Evolutionary conservation across 495 filamentous ascomycete genomes (phyloP).

Genomic region (Penicillium longicatenatum): DNA sequence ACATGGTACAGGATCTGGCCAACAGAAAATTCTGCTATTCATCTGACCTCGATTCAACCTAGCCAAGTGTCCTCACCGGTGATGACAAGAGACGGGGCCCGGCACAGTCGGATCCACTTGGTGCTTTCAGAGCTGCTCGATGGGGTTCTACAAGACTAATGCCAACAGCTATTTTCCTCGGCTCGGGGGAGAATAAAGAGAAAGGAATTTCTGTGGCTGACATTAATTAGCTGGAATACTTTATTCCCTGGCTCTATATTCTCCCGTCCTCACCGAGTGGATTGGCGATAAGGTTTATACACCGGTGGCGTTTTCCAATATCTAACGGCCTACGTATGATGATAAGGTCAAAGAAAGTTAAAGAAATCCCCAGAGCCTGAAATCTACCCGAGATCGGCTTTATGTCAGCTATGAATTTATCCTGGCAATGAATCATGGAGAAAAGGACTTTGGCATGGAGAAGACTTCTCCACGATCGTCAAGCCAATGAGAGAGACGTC

Average conservation of each 20-base stretch:
- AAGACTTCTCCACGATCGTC: not conserved
- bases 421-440: no score
- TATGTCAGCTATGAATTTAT: not conserved
- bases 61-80: conserved; percentile 14
- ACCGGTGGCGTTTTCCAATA: not conserved
- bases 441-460: not conserved
- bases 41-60: not conserved
- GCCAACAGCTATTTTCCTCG: not conserved
- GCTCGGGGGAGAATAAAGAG: not conserved
- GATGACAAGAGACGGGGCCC: conserved; percentile 12
- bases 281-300: not conserved
- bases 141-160: not conserved
- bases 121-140: not conserved
- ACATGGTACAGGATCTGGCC: not conserved
- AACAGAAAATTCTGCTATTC: conserved; percentile 4
- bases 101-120: conserved; percentile 17
- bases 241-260: conserved; percentile 4
- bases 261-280: not conserved
- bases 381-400: not conserved
- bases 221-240: not conserved
- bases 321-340: not conserved
- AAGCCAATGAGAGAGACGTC: not conserved
- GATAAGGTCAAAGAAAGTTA: not conserved
- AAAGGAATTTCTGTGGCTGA: not conserved
- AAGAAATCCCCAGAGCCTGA: not conserved